These are phyloP conservation scores for Colletotrichum plurivorum DNA, from an alignment of 2,329 filamentous ascomycete species.

Conservation along the genomic window DNA sequence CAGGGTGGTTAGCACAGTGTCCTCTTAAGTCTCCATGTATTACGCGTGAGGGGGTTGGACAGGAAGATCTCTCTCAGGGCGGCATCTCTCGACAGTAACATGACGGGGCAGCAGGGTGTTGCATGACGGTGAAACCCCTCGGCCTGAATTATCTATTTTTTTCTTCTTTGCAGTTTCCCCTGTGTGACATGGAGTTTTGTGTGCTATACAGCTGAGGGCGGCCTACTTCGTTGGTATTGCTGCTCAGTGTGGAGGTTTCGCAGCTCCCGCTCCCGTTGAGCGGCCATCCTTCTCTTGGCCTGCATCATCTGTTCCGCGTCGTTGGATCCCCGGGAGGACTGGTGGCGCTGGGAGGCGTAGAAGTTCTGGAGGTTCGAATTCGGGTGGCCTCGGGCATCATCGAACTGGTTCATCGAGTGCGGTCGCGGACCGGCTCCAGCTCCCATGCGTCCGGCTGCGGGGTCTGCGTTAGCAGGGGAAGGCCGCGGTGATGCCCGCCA, in stretches of 20 bases:
- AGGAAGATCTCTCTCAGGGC: constrained; percentile 36
- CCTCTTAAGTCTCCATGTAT: constrained; percentile 34
- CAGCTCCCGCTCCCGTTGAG: constrained; percentile 98
- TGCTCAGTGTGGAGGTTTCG: constrained; percentile 99
- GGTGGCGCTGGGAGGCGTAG: constrained; percentile 94
- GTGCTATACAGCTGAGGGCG: constrained; percentile 81
- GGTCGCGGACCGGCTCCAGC: constrained; percentile 76
- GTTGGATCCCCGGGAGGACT: constrained; percentile 83
- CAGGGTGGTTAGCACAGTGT: constrained; percentile 38
- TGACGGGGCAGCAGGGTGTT: constrained; percentile 40
- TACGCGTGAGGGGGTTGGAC: constrained; percentile 37
- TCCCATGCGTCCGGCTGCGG: constrained; percentile 76
- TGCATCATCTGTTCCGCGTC: constrained; percentile 99
- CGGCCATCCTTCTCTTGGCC: constrained; percentile 98
- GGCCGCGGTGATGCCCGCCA: constrained; percentile 40
- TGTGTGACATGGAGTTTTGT: constrained; percentile 59
- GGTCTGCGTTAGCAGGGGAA: constrained; percentile 44
- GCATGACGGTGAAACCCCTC: constrained; percentile 41
- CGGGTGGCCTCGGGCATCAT: constrained; percentile 76
- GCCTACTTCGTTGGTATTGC: constrained; percentile 99
- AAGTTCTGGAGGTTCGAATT: constrained; percentile 92
- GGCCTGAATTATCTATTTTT: constrained; percentile 54
- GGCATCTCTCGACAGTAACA: constrained; percentile 41
- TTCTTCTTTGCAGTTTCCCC: constrained; percentile 48
- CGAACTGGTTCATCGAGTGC: constrained; percentile 89